phyloP scores from a whole-genome alignment of 768 basidiomycete genomes.

The Lenzites betulinus region DNA sequence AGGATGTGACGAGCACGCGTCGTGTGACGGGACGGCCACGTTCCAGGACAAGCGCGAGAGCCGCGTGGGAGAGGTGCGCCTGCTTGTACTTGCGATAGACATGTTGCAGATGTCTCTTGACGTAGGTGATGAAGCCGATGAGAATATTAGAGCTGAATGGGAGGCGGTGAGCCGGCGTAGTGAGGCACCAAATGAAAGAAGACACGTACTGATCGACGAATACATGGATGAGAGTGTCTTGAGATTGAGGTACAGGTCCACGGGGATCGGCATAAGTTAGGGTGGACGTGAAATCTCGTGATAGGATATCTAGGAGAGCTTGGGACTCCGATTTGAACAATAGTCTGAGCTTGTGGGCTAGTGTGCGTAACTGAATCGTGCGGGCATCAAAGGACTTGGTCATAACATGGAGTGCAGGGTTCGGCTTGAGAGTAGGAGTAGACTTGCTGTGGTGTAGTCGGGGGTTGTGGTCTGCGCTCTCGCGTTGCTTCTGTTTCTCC shows the following conservation, averaged over 20 bases:
- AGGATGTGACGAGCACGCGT: conserved; percentile 78
- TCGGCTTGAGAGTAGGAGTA: conserved; percentile 42
- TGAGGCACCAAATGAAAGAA: conserved; percentile 9
- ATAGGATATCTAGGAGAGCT: conserved; percentile 32
- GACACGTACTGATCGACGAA: conserved; percentile 62
- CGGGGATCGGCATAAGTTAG: conserved; percentile 38
- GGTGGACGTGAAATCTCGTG: conserved; percentile 29
- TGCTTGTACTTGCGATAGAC: conserved; percentile 38
- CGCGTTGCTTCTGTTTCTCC: conserved; percentile 21
- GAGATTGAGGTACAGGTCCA: conserved; percentile 34
- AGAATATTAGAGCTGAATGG: conserved; percentile 78
- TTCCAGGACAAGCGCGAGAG: conserved; percentile 77
- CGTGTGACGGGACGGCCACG: conserved; percentile 75
- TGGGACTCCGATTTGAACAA: conserved; percentile 55
- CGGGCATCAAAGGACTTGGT: conserved; percentile 48
- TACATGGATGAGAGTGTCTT: conserved; percentile 38
- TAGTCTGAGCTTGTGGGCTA: conserved; percentile 57
- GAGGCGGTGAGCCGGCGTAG: background rate
- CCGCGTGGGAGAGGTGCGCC: conserved; percentile 72
- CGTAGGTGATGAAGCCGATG: conserved; percentile 74
- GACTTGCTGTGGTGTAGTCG: conserved; percentile 48
- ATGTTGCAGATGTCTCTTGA: conserved; percentile 55
- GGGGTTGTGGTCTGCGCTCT: conserved; percentile 21
- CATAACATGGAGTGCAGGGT: conserved; percentile 39
- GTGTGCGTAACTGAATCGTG: conserved; percentile 51